Conservation (phyloP, 1,284 basidiomycete genomes). For the Apiotrichum brassicae region DNA sequence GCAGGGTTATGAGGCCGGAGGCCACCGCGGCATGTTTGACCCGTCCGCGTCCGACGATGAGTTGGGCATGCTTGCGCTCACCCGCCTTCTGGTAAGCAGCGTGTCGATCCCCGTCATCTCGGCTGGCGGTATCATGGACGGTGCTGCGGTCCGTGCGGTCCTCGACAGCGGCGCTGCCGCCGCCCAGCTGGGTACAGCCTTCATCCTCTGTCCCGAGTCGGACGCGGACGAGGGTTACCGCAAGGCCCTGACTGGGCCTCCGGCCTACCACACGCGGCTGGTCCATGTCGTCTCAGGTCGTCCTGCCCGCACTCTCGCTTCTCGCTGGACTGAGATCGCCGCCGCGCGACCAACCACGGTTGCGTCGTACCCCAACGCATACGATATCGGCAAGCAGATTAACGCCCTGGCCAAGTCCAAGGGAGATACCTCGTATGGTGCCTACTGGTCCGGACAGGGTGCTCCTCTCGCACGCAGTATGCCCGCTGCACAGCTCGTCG, state of each 20-base stretch:
- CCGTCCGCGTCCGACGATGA: conserved; percentile 21
- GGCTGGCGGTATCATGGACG: conserved; percentile 38
- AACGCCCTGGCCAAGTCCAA: conserved; percentile 27
- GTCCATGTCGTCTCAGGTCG: conserved; percentile 29
- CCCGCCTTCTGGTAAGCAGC: conserved; percentile 14
- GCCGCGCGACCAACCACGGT: conserved; percentile 1
- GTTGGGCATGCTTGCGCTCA: conserved; percentile 24
- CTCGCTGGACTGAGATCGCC: conserved; percentile 21
- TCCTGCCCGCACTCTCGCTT: conserved; percentile 27
- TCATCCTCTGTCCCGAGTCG: conserved; percentile 28
- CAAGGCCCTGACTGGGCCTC: conserved; percentile 13
- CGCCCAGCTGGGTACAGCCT: conserved; percentile 40
- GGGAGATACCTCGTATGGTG: conserved; percentile 30
- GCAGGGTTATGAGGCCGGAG: conserved; percentile 38
- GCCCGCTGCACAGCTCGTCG: conserved; percentile 24
- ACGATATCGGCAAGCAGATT: conserved; percentile 33
- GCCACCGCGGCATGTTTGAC: conserved; percentile 39
- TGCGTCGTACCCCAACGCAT: conserved; percentile 34
- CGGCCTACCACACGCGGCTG: conserved; percentile 22
- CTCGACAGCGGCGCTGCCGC: conserved; percentile 28
- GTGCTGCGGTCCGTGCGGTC: conserved; percentile 16
- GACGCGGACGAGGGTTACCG: conserved; percentile 26
- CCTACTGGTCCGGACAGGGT: conserved; percentile 36
- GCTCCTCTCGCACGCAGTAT: conserved; percentile 22
- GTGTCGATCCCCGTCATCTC: conserved; percentile 29